Conservation (phyloP, 305 asterid species). For the Monarda citriodora region DNA sequence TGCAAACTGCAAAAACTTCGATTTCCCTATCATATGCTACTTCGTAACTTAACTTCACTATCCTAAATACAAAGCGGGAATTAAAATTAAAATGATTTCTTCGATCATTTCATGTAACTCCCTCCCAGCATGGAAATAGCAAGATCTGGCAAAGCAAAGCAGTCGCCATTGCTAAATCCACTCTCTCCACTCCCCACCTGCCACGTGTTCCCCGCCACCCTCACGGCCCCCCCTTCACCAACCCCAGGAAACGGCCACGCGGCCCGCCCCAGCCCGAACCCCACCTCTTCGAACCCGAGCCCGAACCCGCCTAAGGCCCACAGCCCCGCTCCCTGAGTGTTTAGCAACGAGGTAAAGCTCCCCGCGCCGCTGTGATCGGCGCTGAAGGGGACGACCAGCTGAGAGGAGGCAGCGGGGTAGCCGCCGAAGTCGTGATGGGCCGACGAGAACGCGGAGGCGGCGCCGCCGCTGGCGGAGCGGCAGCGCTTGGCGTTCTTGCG, state of each 20-base stretch:
- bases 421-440: constrained; percentile 42
- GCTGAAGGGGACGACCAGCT: constrained; percentile 36
- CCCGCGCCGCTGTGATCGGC: constrained; percentile 33
- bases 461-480: constrained; percentile 31
- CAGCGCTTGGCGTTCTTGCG: constrained; percentile 87
- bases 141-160: constrained; percentile 69
- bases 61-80: constrained; percentile 15
- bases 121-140: constrained; percentile 71
- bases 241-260: constrained; percentile 70
- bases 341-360: constrained; percentile 74
- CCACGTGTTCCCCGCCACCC: constrained; percentile 56
- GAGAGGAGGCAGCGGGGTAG: constrained; percentile 30
- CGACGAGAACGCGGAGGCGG: constrained; percentile 19
- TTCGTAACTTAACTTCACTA: constrained; percentile 4
- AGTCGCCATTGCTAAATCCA: constrained; percentile 51
- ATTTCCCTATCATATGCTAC: constrained; percentile 9
- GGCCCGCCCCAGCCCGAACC: constrained; percentile 67
- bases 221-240: constrained; percentile 28
- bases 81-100: constrained; percentile 4
- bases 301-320: constrained; percentile 46
- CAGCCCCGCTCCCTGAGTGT: constrained; percentile 38
- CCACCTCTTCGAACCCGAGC: constrained; percentile 62
- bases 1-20: constrained; percentile 11
- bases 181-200: constrained; percentile 62
- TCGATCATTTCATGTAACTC: constrained; percentile 33